phyloP scores from a whole-genome alignment of 208 protist genomes.

The Trypanosoma lewisi region DNA sequence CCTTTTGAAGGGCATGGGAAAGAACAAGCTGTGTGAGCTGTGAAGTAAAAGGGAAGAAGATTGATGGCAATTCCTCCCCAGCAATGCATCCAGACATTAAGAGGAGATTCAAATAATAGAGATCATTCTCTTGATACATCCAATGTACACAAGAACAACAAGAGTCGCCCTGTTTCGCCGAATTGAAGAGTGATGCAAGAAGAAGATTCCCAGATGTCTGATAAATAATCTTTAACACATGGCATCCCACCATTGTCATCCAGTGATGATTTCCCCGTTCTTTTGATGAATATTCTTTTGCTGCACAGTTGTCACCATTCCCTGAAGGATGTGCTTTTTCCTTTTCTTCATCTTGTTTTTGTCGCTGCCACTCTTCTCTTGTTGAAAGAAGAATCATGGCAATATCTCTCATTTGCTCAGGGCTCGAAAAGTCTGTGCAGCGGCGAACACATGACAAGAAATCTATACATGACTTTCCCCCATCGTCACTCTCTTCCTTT shows the following conservation, averaged over 20 bases:
- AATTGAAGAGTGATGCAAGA: not conserved
- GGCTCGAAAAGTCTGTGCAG: not conserved
- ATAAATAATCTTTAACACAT: conserved; percentile 6
- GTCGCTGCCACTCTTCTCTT: conserved; percentile 7
- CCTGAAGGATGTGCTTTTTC: no score
- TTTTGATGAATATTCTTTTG: not conserved
- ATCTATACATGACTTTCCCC: not conserved
- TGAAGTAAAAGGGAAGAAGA: conserved; percentile 7
- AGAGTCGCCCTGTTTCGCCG: not conserved
- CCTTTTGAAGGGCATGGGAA: conserved; percentile 1
- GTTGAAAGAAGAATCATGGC: conserved; percentile 11
- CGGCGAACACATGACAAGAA: conserved; percentile 3
- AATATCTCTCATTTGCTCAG: conserved; percentile 11
- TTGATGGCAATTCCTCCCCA: not conserved
- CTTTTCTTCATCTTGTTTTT: no score
- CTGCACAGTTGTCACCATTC: no score
- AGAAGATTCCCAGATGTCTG: not conserved
- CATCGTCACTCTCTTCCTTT: not conserved
- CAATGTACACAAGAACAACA: not conserved
- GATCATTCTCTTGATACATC: conserved; percentile 7
- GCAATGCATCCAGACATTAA: conserved; percentile 11
- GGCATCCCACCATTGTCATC: not conserved
- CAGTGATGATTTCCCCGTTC: conserved; percentile 4
- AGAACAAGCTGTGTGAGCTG: conserved; percentile 18
- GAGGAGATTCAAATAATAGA: conserved; percentile 18